Base-by-base conservation (phyloP, 805 yeast species). In the Phaffomyces antillensis region DNA sequence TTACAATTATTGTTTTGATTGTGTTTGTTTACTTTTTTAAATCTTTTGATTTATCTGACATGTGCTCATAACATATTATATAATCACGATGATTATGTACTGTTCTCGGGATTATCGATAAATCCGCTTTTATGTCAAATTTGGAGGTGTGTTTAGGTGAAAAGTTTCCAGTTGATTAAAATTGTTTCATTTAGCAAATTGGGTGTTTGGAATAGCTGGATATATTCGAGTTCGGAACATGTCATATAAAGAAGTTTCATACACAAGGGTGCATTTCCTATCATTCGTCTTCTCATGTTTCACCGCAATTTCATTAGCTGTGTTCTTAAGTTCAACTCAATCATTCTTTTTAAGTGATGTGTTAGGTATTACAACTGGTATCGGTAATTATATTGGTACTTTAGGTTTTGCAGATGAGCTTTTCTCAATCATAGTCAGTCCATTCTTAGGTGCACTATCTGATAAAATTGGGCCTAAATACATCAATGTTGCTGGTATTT, bases 381-480 rank as follows among this genome's bases (percentile, higher is more conserved):
- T 64, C 46, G 80, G 80, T 12, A 64, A 68, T 34, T 70, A 69
- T 43, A 70, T 73, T 26, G 79, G 80, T 0, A 62, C 70, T 3
- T 55, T 76, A 28, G 77, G 78, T 1, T 72, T 79, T 36, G 73
- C 71, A 16, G 89, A 83, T 57, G 89, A 83, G 56, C 46, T 81
- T 10, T 62, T 77, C 0, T 68, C 78, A 6, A 72, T 83, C 41
- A 39, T 69, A 0, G 52, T 71, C 16, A 73, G 84, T 12, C 89
- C 90, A 0, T 60, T 81, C 20, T 63, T 81, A 50, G 91, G 90
- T 4, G 75, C 83, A 0, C 54, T 79, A 25, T 71, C 78, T 51
- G 90, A 83, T 55, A 72, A 73, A 51, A 61, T 81, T 41, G 88
- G 88, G 5, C 67, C 87, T 2, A 71, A 81, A 45, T 62, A 76